phyloP scores from a whole-genome alignment of 441 rosid species.

The Kokia cookei region DNA sequence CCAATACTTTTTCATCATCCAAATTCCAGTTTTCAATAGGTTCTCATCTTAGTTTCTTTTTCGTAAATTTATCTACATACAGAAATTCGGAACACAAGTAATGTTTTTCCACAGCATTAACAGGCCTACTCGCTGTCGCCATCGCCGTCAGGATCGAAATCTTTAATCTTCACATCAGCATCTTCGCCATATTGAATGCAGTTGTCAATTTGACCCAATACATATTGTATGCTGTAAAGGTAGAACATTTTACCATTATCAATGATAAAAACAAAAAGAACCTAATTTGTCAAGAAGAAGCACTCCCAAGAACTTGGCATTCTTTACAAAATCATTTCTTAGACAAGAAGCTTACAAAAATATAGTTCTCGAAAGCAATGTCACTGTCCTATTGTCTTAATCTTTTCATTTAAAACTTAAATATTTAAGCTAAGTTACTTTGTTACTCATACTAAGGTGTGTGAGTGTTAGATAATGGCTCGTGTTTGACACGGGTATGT shows the following conservation, averaged over 20 bases:
- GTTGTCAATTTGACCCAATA: slow-evolving; percentile 70
- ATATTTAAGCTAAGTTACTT: not conserved
- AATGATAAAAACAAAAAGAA: not conserved
- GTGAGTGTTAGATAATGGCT: not conserved
- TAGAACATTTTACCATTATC: not conserved
- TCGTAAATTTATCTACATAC: not conserved
- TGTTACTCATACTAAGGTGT: not conserved
- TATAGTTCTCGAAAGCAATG: not conserved
- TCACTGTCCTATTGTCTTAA: not conserved
- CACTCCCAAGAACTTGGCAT: not conserved
- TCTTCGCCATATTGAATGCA: slow-evolving; percentile 97
- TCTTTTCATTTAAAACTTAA: not conserved
- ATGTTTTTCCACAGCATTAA: not conserved
- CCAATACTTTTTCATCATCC: not conserved
- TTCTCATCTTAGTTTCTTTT: not conserved
- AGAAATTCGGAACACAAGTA: not conserved
- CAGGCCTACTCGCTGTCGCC: slow-evolving; percentile 35
- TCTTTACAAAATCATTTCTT: not conserved
- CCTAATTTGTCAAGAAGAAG: not conserved
- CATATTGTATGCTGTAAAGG: slow-evolving; percentile 57
- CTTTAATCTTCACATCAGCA: slow-evolving; percentile 83
- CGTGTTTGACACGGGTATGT: not conserved
- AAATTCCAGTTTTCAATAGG: not conserved
- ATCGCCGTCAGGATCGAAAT: slow-evolving; percentile 54
- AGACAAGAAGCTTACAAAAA: not conserved